Percentiles rank a stretch among this genome's conserved stretches.
Evolutionary conservation across 2,329 filamentous ascomycete species (phyloP).

Genomic region (Paracorniculantispora psalliotae): DNA sequence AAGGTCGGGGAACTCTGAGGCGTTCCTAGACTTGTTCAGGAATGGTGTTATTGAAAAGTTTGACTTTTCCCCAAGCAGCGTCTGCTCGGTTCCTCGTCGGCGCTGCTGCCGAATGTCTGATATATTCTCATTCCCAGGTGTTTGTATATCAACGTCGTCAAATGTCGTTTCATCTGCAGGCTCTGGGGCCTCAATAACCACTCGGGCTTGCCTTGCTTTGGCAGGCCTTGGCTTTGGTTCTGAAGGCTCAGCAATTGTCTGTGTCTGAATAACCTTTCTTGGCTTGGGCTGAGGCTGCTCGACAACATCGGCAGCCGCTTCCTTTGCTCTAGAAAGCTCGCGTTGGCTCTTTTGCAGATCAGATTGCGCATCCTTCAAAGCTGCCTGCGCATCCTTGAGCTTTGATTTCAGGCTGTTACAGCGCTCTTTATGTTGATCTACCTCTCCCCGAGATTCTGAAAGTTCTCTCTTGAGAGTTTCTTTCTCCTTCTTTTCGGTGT

Average conservation of each 20-base stretch:
- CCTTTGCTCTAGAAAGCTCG: constrained; percentile 26
- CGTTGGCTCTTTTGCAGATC: constrained; percentile 61
- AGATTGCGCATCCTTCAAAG: constrained; percentile 29
- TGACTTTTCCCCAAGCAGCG: constrained; percentile 72
- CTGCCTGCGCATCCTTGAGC: constrained; percentile 56
- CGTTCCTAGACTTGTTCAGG: constrained; percentile 66
- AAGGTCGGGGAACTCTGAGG: constrained; percentile 32
- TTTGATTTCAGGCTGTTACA: constrained; percentile 66
- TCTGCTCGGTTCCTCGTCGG: constrained; percentile 51
- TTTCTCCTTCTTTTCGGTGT: constrained; percentile 39
- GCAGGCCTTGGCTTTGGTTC: background rate
- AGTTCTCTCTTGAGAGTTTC: constrained; percentile 45
- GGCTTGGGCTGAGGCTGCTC: too few relatives aligned
- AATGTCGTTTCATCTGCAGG: background rate
- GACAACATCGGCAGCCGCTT: background rate
- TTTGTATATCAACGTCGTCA: constrained; percentile 43
- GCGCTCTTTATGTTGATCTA: constrained; percentile 63
- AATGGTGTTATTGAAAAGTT: constrained; percentile 93
- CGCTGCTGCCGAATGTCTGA: constrained; percentile 43
- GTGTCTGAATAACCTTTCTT: background rate
- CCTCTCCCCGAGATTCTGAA: constrained; percentile 57
- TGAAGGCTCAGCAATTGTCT: too few relatives aligned
- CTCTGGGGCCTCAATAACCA: background rate
- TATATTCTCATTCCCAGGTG: constrained; percentile 40
- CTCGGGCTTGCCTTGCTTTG: background rate